Evolutionary conservation across 2,329 filamentous ascomycete genomes (phyloP).

Genomic region (Chaetomiaceae sp.): DNA sequence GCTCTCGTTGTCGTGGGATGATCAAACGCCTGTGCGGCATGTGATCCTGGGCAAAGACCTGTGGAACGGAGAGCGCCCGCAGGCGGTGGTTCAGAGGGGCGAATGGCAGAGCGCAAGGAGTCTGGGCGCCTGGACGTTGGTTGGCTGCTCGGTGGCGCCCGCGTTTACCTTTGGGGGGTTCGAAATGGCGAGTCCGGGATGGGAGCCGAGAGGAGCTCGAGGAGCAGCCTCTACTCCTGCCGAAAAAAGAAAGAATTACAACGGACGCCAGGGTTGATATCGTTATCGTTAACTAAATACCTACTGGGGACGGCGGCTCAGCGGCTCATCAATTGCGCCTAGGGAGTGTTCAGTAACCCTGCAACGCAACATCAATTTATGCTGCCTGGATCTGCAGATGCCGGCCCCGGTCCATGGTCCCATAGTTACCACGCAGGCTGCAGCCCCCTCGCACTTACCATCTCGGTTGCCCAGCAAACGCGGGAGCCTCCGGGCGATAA

Average conservation of each 20-base stretch:
- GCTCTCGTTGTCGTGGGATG: conserved; percentile 41
- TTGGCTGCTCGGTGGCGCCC: conserved; percentile 31
- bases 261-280: neutral
- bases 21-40: conserved; percentile 36
- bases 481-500: neutral
- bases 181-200: conserved; percentile 31
- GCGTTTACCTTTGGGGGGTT: conserved; percentile 29
- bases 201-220: conserved; percentile 31
- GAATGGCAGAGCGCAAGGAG: conserved; percentile 46
- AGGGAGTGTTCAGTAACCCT: neutral
- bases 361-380: neutral
- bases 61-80: conserved; percentile 39
- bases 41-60: conserved; percentile 40
- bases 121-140: conserved; percentile 44
- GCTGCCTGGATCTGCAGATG: neutral
- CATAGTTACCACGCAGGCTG: neutral
- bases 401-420: neutral
- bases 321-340: neutral
- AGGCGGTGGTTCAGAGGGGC: conserved; percentile 37
- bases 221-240: neutral
- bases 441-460: neutral
- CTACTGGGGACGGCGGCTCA: too few species aligned
- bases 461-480: neutral
- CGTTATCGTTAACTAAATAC: too few species aligned
- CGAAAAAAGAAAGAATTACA: neutral